These are phyloP conservation scores for Aureobasidium sp. DNA, from an alignment of 2,329 filamentous ascomycete genomes.

Conservation along the genomic window DNA sequence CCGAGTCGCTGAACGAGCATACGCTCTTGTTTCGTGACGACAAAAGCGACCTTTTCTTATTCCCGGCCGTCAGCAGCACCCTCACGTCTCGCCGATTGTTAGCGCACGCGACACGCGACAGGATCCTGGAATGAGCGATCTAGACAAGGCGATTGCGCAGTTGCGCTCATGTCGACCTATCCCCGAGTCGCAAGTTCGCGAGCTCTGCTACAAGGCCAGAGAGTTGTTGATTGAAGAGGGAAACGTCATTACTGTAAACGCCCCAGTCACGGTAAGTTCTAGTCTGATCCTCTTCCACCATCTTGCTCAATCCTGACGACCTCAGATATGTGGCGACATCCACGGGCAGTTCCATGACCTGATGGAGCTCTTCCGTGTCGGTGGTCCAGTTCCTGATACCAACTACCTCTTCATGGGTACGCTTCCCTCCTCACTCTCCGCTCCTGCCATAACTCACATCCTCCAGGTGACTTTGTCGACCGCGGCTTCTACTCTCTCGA, in stretches of 20 bases:
- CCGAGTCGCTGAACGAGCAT: neutral
- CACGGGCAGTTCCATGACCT: conserved; percentile 95
- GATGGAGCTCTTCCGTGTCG: conserved; percentile 93
- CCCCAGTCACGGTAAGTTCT: conserved; percentile 69
- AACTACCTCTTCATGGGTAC: conserved; percentile 95
- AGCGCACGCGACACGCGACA: neutral
- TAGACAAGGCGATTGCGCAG: conserved; percentile 94
- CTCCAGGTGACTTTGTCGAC: conserved; percentile 87
- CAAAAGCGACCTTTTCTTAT: too few species aligned
- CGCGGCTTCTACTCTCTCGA: conserved; percentile 97
- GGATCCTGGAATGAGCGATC: conserved; percentile 64
- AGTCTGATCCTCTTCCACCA: conserved; percentile 20
- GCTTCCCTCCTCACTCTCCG: conserved; percentile 12
- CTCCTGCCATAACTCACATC: neutral
- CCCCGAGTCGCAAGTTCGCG: conserved; percentile 87
- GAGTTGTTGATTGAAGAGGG: conserved; percentile 96
- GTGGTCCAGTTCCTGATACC: conserved; percentile 87
- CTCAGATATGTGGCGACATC: conserved; percentile 86
- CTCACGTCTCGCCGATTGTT: neutral
- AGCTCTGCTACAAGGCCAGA: conserved; percentile 93
- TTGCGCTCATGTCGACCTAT: conserved; percentile 93
- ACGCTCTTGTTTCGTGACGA: neutral
- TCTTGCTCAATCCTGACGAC: neutral
- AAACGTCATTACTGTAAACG: conserved; percentile 91
- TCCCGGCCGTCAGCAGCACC: too few species aligned